Evolutionary conservation across 2,329 filamentous ascomycete genomes (phyloP).

Genomic region (Colletotrichum kahawae): DNA sequence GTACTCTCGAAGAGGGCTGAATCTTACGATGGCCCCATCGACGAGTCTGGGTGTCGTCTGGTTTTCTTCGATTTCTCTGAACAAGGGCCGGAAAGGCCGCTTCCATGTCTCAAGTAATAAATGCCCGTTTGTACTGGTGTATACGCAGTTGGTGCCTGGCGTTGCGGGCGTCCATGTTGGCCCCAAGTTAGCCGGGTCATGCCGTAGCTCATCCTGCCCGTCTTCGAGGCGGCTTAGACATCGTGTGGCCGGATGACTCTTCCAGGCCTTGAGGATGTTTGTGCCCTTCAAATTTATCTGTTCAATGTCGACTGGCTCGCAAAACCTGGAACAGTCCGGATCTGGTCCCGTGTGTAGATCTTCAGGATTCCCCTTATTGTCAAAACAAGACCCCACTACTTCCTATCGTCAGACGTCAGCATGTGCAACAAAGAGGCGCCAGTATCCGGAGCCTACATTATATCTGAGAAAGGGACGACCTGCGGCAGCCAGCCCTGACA

Average conservation of each 20-base stretch:
- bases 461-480: background rate
- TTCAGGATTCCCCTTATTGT: background rate
- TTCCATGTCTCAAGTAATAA: background rate
- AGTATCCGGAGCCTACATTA: background rate
- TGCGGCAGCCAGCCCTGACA: background rate
- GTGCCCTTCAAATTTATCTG: background rate
- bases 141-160: background rate
- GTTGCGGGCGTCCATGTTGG: background rate
- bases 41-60: background rate
- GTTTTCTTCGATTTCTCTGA: background rate
- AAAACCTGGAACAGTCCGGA: background rate
- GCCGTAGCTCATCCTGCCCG: background rate
- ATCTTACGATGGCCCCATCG: background rate
- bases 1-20: background rate
- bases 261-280: background rate
- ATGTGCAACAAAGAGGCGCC: background rate
- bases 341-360: accelerated
- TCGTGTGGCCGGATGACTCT: background rate
- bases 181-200: background rate
- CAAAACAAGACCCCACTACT: background rate
- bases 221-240: background rate
- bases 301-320: background rate
- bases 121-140: background rate
- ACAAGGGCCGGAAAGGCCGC: background rate
- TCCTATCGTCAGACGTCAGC: background rate